Base-by-base conservation (phyloP, 2,329 filamentous ascomycete genomes). In the Ceratocystis cacaofunesta region DNA sequence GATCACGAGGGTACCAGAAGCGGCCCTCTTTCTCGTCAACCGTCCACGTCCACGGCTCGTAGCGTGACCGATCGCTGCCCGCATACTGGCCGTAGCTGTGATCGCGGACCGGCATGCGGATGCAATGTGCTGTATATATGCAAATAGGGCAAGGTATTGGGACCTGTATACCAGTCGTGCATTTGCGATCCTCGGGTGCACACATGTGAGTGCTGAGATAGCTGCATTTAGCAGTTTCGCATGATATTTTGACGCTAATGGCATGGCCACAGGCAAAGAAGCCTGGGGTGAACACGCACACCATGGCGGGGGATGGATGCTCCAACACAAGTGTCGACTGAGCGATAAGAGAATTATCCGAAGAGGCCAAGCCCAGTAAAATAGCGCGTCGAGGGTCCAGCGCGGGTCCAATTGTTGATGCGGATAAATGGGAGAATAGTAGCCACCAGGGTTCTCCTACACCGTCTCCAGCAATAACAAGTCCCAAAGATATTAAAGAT, bases 201-300 rank as follows among this genome's bases (percentile, higher is more conserved):
- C 55, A 58, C 55, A 58, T 36, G 55, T 58, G 55, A 8, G 55
- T 58, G 55, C 55, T 58, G 28, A 58, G 55, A 36, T 32, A 58
- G 55, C 55, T 32, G 55, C 55, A 58, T 19, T 58, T 30, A 1
- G 28, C 55, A 2, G 55, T 62, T 19, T 62, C 61, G 41, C 61
- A 62, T 2, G 43, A 62, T 43, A 62, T 19, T 32, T 62, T 62
- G 43, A 62, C 61, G 3, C 61, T 43, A 15, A 62, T 62, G 22
- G 28, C 3, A 15, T 62, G 61, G 44, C 61, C 61, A 62, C 61
- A 62, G 22, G 43, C 19, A 25, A 62, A 62, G 61, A 62, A 32
- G 61, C n/a, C 61, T 8, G 61, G 61, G 19, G 61, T 32, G 36
- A 62, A 22, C 19, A 62, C 32, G 44, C 61, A 62, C 15, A 48